Base-by-base conservation (phyloP, 208 protist species). In the Strigomonas culicis region DNA sequence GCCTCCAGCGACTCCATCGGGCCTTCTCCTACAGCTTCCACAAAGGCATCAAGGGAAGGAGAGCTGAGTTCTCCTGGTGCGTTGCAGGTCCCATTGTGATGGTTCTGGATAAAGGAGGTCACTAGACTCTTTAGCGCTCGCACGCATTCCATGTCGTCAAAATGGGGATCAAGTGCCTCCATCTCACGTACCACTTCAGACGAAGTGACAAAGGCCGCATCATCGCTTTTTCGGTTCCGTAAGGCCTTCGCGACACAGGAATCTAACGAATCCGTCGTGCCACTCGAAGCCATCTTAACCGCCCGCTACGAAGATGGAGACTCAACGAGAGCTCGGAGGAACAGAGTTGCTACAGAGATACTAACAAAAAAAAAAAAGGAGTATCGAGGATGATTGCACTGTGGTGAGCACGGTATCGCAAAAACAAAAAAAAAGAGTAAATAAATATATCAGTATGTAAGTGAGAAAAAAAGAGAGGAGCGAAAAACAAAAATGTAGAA, bases 301-400 rank as follows among this genome's bases (percentile, higher is more conserved):
- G n/a, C n/a, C n/a, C n/a, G n/a, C n/a, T n/a, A n/a, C n/a, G n/a
- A n/a, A n/a, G n/a, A n/a, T n/a, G n/a, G n/a, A n/a, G n/a, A n/a
- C n/a, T n/a, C n/a, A n/a, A n/a, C n/a, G n/a, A n/a, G n/a, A n/a
- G n/a, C n/a, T n/a, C n/a, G n/a, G n/a, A 46, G 17, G 39, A 46
- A 46, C 11, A 46, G 10, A 46, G 17, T 46, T 17, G 17, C 17
- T 46, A n/a, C n/a, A n/a, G n/a, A n/a, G n/a, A 63, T 60, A 62
- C 27, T 43, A 46, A 39, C 46, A 13, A 50, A 22, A 77, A 61
- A 67, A 46, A 57, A 58, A 50, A 55, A 51, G n/a, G 58, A 67
- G 21, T 0, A 21, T n/a, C 21, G 65, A 72, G 32, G 44, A 36
- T 50, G 34, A 59, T 59, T 39, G 0, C 21, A 31, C 17, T 15